Evolutionary conservation across 768 basidiomycete species (phyloP).

Genomic region (Nidularia sp.): DNA sequence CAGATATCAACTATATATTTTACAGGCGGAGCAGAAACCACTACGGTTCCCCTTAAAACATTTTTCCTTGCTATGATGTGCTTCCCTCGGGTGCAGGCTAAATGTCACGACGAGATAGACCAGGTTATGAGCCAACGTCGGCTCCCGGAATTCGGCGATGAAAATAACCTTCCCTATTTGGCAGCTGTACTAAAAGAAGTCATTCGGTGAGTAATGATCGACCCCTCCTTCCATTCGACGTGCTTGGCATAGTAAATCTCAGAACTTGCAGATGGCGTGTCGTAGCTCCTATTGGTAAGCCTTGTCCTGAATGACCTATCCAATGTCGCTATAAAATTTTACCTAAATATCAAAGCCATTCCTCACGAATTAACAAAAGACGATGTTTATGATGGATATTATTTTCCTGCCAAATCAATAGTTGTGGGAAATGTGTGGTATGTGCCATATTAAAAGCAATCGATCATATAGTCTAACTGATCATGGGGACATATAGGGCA

Average conservation of each 20-base stretch:
- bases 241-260: neutral
- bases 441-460: neutral
- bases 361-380: constrained; percentile 30
- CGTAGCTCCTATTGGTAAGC: constrained; percentile 20
- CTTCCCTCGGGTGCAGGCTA: constrained; percentile 30
- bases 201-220: constrained; percentile 9
- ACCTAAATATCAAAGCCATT: constrained; percentile 12
- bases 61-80: constrained; percentile 36
- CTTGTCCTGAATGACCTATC: neutral
- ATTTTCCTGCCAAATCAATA: constrained; percentile 38
- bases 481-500: constrained; percentile 4
- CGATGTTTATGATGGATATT: constrained; percentile 40
- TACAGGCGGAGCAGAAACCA: constrained; percentile 21
- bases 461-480: neutral
- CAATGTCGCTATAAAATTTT: neutral
- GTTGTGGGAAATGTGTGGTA: constrained; percentile 33
- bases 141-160: constrained; percentile 33
- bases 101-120: constrained; percentile 36
- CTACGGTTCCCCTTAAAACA: constrained; percentile 15
- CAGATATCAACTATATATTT: neutral
- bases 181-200: constrained; percentile 30
- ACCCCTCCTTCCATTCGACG: neutral
- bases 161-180: constrained; percentile 30
- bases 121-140: constrained; percentile 25
- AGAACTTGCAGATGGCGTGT: constrained; percentile 20